Percentiles rank a stretch among this genome's conserved stretches.
Evolutionary conservation across 768 basidiomycete species (phyloP).

Genomic region (Termitomyces bulborhizus): DNA sequence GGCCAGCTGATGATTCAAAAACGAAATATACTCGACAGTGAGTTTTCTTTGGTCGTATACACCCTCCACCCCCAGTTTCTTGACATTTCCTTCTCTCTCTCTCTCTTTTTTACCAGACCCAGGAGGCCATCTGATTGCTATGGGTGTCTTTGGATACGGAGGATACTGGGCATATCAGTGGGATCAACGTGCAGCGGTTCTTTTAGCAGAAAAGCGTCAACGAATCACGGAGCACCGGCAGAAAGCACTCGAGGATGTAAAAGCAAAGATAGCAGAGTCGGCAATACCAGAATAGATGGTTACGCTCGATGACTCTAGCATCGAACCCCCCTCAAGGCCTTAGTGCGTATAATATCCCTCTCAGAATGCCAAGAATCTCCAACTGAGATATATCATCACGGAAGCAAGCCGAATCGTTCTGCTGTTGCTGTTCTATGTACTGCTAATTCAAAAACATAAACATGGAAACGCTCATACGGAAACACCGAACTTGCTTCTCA

Average conservation of each 20-base stretch:
- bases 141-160: constrained; percentile 61
- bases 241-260: constrained; percentile 23
- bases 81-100: not conserved
- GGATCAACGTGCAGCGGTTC: constrained; percentile 54
- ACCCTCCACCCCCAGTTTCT: not conserved
- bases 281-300: constrained; percentile 13
- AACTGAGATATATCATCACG: too few relatives aligned
- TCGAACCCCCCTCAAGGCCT: constrained; percentile 1
- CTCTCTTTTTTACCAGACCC: constrained; percentile 42
- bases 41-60: constrained; percentile 23
- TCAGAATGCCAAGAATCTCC: too few relatives aligned
- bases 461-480: too few relatives aligned
- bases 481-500: too few relatives aligned
- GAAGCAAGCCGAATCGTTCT: too few relatives aligned
- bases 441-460: too few relatives aligned
- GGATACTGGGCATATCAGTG: constrained; percentile 74
- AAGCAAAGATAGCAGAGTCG: constrained; percentile 6
- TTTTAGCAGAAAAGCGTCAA: constrained; percentile 58
- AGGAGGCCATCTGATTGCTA: constrained; percentile 61
- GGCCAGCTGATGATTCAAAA: constrained; percentile 86
- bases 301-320: constrained; percentile 5
- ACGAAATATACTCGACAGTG: constrained; percentile 75
- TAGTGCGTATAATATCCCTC: constrained; percentile 2
- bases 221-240: constrained; percentile 51
- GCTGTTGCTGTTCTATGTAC: too few relatives aligned